Conservation (phyloP, 2,329 filamentous ascomycete species). For the Didymella sp. region DNA sequence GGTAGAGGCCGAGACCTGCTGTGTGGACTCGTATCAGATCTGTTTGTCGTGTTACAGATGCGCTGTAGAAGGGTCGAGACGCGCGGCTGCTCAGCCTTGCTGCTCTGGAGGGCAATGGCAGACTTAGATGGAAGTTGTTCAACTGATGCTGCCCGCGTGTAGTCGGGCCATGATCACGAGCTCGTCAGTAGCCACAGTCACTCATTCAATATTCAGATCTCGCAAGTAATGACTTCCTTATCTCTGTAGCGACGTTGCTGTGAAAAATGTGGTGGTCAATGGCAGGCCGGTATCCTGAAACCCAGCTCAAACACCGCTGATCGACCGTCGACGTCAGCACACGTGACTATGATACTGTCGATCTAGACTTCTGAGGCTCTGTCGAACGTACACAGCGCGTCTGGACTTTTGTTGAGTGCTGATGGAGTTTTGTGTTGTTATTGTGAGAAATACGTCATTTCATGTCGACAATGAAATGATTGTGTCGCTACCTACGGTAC, state of each 20-base stretch:
- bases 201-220: background rate
- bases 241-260: background rate
- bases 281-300: constrained; percentile 10
- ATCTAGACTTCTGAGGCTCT: background rate
- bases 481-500: background rate
- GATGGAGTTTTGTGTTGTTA: background rate
- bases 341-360: background rate
- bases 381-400: background rate
- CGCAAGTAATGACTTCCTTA: too few relatives aligned
- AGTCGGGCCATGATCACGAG: background rate
- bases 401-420: background rate
- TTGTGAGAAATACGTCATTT: background rate
- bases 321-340: background rate
- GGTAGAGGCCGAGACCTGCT: constrained; percentile 20
- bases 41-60: constrained; percentile 33
- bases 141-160: background rate
- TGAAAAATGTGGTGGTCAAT: background rate
- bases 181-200: background rate
- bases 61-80: constrained; percentile 19
- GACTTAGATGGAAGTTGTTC: background rate
- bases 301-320: constrained; percentile 8
- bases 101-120: background rate
- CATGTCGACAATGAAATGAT: background rate
- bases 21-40: constrained; percentile 34
- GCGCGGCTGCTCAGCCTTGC: constrained; percentile 15